Conservation (phyloP, 768 basidiomycete species). For the Amanita polypyramis region DNA sequence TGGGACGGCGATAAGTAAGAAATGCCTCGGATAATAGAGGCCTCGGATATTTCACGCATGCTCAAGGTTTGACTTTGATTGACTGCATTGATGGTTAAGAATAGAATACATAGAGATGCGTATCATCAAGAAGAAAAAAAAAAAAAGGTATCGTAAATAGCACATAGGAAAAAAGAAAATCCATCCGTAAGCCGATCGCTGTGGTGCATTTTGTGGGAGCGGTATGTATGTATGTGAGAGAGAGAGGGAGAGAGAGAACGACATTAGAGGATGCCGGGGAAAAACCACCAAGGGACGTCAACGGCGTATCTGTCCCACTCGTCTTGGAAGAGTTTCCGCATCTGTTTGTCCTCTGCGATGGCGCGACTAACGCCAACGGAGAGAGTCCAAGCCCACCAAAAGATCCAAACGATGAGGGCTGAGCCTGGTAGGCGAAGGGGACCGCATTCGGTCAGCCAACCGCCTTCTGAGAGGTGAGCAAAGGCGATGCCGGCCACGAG, state of each 20-base stretch:
- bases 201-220: too few relatives aligned
- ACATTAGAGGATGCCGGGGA: constrained; percentile 31
- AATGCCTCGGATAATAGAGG: too few relatives aligned
- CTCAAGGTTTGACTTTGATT: neutral
- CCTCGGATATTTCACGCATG: too few relatives aligned
- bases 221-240: too few relatives aligned
- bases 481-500: constrained; percentile 36
- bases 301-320: constrained; percentile 40
- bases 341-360: constrained; percentile 39
- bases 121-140: too few relatives aligned
- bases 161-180: too few relatives aligned
- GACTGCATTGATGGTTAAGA: neutral
- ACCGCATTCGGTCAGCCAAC: constrained; percentile 37
- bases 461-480: constrained; percentile 35
- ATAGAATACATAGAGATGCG: too few relatives aligned
- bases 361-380: constrained; percentile 38
- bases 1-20: too few relatives aligned
- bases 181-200: too few relatives aligned
- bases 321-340: constrained; percentile 31
- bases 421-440: constrained; percentile 17
- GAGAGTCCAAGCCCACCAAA: constrained; percentile 42
- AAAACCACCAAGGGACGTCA: constrained; percentile 37
- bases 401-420: constrained; percentile 21
- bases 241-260: neutral
- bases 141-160: too few relatives aligned